phyloP scores from a whole-genome alignment of 129 eudicot species.

The Centrapalus pauciflorus region DNA sequence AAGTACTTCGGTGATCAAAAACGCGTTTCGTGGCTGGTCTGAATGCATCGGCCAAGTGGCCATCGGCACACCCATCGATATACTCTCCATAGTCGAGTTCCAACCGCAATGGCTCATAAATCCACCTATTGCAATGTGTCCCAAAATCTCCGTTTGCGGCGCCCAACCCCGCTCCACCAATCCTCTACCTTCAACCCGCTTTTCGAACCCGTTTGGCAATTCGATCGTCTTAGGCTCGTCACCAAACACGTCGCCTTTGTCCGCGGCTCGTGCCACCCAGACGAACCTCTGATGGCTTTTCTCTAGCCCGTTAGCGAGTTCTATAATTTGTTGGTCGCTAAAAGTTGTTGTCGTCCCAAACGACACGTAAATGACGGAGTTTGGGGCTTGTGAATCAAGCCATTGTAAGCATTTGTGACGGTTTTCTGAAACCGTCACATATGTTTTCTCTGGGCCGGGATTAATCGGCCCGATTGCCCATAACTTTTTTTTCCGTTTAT shows the following conservation, averaged over 20 bases:
- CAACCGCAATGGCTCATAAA: conserved; percentile 49
- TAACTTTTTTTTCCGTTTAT: conserved; percentile 9
- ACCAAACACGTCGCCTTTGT: conserved; percentile 23
- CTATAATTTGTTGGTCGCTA: conserved; percentile 22
- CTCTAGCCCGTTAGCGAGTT: conserved; percentile 38
- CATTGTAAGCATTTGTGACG: conserved; percentile 31
- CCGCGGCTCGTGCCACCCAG: conserved; percentile 32
- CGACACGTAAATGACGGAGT: conserved; percentile 41
- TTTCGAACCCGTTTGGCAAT: conserved; percentile 35
- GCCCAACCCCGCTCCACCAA: conserved; percentile 43
- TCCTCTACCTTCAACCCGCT: conserved; percentile 31
- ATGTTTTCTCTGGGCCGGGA: neutral
- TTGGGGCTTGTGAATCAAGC: conserved; percentile 33
- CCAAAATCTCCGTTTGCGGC: conserved; percentile 42
- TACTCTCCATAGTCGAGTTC: conserved; percentile 42
- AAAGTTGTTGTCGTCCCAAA: conserved; percentile 30
- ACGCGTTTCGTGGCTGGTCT: conserved; percentile 35
- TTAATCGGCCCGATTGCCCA: conserved; percentile 53
- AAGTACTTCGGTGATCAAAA: conserved; percentile 17
- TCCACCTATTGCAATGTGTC: conserved; percentile 30
- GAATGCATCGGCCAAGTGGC: conserved; percentile 52
- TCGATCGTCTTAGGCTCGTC: conserved; percentile 12
- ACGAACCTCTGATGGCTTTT: conserved; percentile 28
- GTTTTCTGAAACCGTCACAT: neutral
- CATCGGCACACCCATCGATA: conserved; percentile 34